Evolutionary conservation across 768 basidiomycete genomes (phyloP), one percentile per base, ranked within the genome.

Genomic region (Leccinum boreale): DNA sequence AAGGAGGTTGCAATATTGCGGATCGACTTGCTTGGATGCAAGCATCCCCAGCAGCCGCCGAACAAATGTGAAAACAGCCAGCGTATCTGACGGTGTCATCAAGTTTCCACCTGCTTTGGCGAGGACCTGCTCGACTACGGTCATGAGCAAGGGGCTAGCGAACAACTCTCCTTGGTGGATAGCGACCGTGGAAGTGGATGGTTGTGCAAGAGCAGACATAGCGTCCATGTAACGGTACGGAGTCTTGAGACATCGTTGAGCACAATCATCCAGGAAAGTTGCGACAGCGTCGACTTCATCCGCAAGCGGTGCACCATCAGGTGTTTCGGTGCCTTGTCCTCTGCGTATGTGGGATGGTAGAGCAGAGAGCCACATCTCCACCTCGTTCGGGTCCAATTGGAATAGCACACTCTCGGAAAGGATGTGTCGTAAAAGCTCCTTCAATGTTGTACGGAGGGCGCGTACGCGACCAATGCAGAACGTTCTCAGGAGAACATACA

Each of bases 191-290:
- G 58, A 53, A 5, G 49, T 44, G 36, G 39, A 65, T 6, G 53
- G 66, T 52, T 58, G 62, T 4, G 56, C 55, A 21, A 84, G 67
- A 0, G 71, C 65, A 6, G 79, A 69, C 60, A 86, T 72, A 23
- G 86, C 86, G 64, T 97, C 94, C 53, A 96, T 78, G 67, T 96
- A 98, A 28, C 84, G 81, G 69, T 94, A 90, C 0, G 93, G 91
- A 2, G 87, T 89, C 71, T 89, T 92, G 61, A 87, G 67, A 63
- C 88, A 94, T 17, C 91, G 80, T 57, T 89, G 86, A 3, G 90
- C 78, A 66, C 93, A 96, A 52, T 94, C 92, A 61, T 98, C 95
- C 11, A 97, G 64, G 74, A 97, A 94, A 0, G 72, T 57, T 17
- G 89, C 74, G 26, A 87, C 81, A 45, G 78, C 76, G 6, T 79